These are phyloP conservation scores for Alternaria hordeiaustralica DNA, from an alignment of 2,329 filamentous ascomycete species.

Conservation along the genomic window DNA sequence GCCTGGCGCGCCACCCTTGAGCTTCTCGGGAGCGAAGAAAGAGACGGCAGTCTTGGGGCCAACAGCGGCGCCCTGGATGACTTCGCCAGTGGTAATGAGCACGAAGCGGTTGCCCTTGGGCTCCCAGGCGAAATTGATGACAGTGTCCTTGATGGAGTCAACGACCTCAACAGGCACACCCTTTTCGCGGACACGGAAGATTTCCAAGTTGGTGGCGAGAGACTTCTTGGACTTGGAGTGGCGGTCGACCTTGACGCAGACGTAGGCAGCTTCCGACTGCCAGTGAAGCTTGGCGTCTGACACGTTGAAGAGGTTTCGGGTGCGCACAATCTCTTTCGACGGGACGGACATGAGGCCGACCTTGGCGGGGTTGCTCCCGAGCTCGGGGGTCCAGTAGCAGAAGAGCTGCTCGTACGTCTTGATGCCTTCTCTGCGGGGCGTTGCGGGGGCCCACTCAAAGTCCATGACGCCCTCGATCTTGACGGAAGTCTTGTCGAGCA, in stretches of 20 bases:
- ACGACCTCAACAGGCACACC: constrained; percentile 98
- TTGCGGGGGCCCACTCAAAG: constrained; percentile 95
- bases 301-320: constrained; percentile 96
- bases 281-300: constrained; percentile 98
- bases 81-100: constrained; percentile 92
- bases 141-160: constrained; percentile 95
- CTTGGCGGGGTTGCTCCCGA: constrained; percentile 96
- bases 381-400: constrained; percentile 98
- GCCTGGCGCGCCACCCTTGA: constrained; percentile 78
- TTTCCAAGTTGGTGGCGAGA: constrained; percentile 93
- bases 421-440: constrained; percentile 79
- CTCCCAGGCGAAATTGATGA: constrained; percentile 99
- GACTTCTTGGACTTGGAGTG: constrained; percentile 99
- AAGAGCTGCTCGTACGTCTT: constrained; percentile 95
- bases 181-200: constrained; percentile 97
- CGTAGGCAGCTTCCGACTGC: constrained; percentile 92
- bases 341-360: constrained; percentile 96
- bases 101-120: constrained; percentile 97
- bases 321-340: constrained; percentile 91
- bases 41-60: constrained; percentile 92
- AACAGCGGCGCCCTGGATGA: constrained; percentile 76
- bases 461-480: constrained; percentile 97
- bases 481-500: constrained; percentile 88
- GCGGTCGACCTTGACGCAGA: constrained; percentile 98
- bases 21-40: constrained; percentile 97